Conservation (phyloP, 176 grass and related monocot species). For the Cenchrus purpureus region DNA sequence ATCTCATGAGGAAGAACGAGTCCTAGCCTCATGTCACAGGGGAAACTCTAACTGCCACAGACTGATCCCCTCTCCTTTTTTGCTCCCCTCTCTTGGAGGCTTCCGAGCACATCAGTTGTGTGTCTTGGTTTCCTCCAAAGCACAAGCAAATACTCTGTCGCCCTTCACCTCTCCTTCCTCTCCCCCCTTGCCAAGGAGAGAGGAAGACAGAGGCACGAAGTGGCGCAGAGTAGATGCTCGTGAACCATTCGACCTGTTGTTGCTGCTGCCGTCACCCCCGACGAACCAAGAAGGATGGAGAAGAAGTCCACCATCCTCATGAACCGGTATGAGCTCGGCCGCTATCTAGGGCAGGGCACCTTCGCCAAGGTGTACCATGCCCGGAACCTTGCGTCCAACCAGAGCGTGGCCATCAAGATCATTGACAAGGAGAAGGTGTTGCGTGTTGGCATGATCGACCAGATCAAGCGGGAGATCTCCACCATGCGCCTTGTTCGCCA, state of each 20-base stretch:
- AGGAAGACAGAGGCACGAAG: constrained; percentile 48
- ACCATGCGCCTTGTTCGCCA: constrained; percentile 81
- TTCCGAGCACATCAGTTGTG: constrained; percentile 28
- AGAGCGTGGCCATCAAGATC: constrained; percentile 86
- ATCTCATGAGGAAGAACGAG: constrained; percentile 15
- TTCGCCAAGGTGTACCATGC: constrained; percentile 94
- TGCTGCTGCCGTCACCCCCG: constrained; percentile 9
- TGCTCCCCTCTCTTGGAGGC: constrained; percentile 43
- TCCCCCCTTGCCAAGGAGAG: constrained; percentile 33
- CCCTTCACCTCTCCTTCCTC: constrained; percentile 73
- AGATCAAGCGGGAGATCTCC: constrained; percentile 92
- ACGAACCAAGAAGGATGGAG: constrained; percentile 59
- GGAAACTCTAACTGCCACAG: constrained; percentile 44
- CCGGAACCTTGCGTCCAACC: constrained; percentile 55
- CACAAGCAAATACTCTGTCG: constrained; percentile 37
- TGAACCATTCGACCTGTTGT: constrained; percentile 23
- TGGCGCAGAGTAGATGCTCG: constrained; percentile 47
- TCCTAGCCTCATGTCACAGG: constrained; percentile 46
- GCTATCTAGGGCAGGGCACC: constrained; percentile 77
- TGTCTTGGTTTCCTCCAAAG: constrained; percentile 33
- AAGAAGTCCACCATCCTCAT: constrained; percentile 78
- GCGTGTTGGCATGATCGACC: constrained; percentile 80
- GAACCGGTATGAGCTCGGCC: constrained; percentile 82
- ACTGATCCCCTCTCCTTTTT: constrained; percentile 8
- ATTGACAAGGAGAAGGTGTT: constrained; percentile 92